These are phyloP conservation scores for Ophiostoma himal-ulmi DNA, from an alignment of 2,329 filamentous ascomycete genomes.

Conservation along the genomic window DNA sequence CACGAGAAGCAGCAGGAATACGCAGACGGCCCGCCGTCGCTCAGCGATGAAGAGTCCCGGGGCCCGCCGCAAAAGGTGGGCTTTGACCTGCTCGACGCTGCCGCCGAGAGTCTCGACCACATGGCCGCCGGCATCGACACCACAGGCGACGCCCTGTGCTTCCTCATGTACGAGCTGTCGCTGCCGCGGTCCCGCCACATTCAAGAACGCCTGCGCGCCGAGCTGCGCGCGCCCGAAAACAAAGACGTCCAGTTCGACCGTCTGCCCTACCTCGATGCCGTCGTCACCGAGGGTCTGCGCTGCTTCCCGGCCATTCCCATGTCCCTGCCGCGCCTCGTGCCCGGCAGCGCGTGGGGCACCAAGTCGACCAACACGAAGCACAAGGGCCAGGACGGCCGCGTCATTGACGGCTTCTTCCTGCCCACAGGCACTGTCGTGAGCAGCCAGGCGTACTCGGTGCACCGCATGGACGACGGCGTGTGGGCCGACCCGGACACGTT, in stretches of 20 bases:
- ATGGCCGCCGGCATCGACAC: conserved; percentile 68
- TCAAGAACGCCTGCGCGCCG: conserved; percentile 49
- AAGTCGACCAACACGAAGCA: not conserved
- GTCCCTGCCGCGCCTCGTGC: conserved; percentile 58
- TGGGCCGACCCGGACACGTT: conserved; percentile 76
- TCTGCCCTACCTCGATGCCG: conserved; percentile 56
- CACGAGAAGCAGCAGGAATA: conserved; percentile 40
- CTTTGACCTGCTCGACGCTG: conserved; percentile 50
- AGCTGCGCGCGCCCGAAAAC: conserved; percentile 37
- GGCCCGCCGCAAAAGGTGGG: conserved; percentile 24
- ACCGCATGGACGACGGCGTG: conserved; percentile 55
- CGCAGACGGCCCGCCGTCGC: conserved; percentile 17
- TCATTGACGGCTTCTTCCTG: conserved; percentile 50
- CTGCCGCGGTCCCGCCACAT: conserved; percentile 47
- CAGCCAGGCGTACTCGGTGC: conserved; percentile 56
- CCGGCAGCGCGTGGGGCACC: conserved; percentile 30
- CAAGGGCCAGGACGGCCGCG: conserved; percentile 37
- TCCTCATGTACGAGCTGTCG: conserved; percentile 65
- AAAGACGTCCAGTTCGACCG: conserved; percentile 39
- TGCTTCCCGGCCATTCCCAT: conserved; percentile 61
- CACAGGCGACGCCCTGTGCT: conserved; percentile 64
- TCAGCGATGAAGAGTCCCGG: conserved; percentile 22
- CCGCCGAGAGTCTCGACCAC: conserved; percentile 65
- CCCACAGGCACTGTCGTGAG: conserved; percentile 53
- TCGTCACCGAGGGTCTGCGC: conserved; percentile 56